Percentiles rank a stretch among this genome's conserved stretches.
These are phyloP conservation scores for Plasmodium vinckei DNA, from an alignment of 169 alveolate species.

Conservation along the genomic window DNA sequence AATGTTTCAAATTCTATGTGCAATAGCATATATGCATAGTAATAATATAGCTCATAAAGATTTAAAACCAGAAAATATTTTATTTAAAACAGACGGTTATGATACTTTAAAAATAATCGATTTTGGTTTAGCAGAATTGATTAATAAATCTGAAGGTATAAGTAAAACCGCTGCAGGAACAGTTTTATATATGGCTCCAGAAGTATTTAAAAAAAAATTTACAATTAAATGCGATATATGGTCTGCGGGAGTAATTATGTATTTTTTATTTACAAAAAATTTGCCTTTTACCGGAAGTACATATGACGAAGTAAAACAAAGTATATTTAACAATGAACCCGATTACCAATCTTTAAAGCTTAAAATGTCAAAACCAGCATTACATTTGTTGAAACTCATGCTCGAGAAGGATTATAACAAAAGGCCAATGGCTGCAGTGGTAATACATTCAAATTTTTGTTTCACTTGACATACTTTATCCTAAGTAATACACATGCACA, in stretches of 20 bases:
- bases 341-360: conserved; percentile 47
- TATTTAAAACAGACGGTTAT: conserved; percentile 76
- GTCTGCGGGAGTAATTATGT: conserved; percentile 94
- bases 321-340: conserved; percentile 77
- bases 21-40: conserved; percentile 94
- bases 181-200: conserved; percentile 95
- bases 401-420: conserved; percentile 67
- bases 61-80: conserved; percentile 85
- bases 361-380: conserved; percentile 45
- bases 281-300: conserved; percentile 88
- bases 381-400: conserved; percentile 75
- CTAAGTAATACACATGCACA: neutral
- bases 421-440: conserved; percentile 77
- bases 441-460: conserved; percentile 8
- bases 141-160: conserved; percentile 80
- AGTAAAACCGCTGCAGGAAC: conserved; percentile 89
- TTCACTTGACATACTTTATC: neutral
- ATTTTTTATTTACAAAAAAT: conserved; percentile 92
- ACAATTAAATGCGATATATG: conserved; percentile 95
- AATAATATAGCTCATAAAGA: conserved; percentile 88
- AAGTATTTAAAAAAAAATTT: conserved; percentile 91
- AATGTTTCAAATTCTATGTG: conserved; percentile 94
- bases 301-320: conserved; percentile 82
- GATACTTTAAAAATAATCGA: conserved; percentile 82
- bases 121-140: conserved; percentile 83